Conservation (phyloP, 2,329 filamentous ascomycete genomes). For the Sarocladiaceae sp. region DNA sequence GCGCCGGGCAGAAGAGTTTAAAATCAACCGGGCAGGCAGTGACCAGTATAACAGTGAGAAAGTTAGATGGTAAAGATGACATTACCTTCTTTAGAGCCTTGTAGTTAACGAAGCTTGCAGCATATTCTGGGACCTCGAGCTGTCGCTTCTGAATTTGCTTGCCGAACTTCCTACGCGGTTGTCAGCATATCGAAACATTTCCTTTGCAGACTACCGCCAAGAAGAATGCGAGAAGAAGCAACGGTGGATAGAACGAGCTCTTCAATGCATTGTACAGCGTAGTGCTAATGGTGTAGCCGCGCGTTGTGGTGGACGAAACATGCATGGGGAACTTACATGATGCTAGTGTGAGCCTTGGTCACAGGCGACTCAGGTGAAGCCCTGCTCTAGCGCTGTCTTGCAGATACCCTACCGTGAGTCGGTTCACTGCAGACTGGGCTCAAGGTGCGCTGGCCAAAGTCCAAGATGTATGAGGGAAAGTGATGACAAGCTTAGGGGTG, state of each 20-base stretch:
- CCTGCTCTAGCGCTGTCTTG: neutral
- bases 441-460: neutral
- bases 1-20: neutral
- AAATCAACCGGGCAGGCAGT: neutral
- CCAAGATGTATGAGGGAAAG: neutral
- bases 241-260: too few relatives aligned
- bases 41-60: constrained; percentile 10
- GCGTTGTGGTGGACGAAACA: neutral
- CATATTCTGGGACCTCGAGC: constrained; percentile 98
- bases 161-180: constrained; percentile 85
- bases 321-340: constrained; percentile 2
- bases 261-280: too few relatives aligned
- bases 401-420: neutral
- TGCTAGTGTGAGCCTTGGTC: neutral
- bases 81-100: constrained; percentile 96
- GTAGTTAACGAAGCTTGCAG: constrained; percentile 98
- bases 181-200: too few relatives aligned
- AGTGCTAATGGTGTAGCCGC: neutral
- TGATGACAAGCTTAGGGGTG: neutral
- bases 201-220: too few relatives aligned
- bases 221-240: neutral
- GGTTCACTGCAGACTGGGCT: neutral
- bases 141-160: constrained; percentile 99
- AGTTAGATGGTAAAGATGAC: constrained; percentile 14
- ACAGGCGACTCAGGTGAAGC: neutral